A percentile compares a stretch with the other conserved stretches of the same genome.
Conservation (phyloP, 495 filamentous ascomycete genomes). For the Aspergillus hancockii region DNA sequence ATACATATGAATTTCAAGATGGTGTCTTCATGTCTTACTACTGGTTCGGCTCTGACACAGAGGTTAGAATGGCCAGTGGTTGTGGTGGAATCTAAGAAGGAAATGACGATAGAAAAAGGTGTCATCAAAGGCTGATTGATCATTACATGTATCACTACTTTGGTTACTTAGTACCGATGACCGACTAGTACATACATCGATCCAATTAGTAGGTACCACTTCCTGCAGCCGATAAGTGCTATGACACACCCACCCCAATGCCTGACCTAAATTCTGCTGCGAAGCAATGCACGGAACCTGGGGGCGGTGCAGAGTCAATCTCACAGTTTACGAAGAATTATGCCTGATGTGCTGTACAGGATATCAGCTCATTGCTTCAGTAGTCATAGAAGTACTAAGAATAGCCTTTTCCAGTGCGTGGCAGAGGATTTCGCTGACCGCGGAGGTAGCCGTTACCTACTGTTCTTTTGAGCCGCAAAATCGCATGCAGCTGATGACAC, state of each 20-base stretch:
- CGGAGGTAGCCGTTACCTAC: no score
- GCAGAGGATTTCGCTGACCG: background rate
- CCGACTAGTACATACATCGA: background rate
- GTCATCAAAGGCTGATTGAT: background rate
- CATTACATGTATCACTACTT: background rate
- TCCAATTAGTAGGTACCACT: background rate
- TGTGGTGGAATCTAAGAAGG: background rate
- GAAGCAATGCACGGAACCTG: background rate
- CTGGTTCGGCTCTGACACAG: background rate
- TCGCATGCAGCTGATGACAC: background rate
- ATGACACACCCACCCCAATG: background rate
- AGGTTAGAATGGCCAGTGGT: background rate
- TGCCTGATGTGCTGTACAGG: slow-evolving; percentile 4
- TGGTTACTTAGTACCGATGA: background rate
- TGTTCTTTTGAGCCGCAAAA: background rate
- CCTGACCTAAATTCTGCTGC: background rate
- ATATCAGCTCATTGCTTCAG: background rate
- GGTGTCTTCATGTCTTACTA: slow-evolving; percentile 1
- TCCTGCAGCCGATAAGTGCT: background rate
- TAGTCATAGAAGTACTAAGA: background rate
- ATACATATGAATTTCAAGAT: no score
- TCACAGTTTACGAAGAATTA: background rate
- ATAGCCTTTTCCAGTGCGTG: background rate
- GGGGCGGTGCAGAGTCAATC: background rate
- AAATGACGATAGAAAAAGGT: background rate